A percentile compares a stretch with the other conserved stretches of the same genome.
Conservation (phyloP, 2,329 filamentous ascomycete species). For the Stenocarpella maydis region DNA sequence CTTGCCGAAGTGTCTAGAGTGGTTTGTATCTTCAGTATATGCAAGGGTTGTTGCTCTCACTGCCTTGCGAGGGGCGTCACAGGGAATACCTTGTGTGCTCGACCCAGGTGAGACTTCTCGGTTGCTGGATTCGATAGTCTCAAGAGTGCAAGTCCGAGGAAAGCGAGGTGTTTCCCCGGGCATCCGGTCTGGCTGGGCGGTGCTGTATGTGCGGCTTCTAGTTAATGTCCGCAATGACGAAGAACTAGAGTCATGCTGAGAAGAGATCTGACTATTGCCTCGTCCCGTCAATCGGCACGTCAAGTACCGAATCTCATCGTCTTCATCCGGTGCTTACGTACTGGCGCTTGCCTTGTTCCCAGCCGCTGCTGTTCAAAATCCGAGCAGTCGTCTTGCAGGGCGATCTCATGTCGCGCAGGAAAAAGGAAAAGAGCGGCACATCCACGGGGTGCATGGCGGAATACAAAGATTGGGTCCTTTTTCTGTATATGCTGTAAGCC, state of each 20-base stretch:
- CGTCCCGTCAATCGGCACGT: not conserved
- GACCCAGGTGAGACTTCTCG: not conserved
- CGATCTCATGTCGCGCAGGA: not conserved
- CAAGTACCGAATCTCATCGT: not conserved
- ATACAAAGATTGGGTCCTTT: slow-evolving; percentile 18
- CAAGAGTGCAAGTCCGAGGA: slow-evolving; percentile 5
- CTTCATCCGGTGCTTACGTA: not conserved
- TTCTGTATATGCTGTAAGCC: slow-evolving; percentile 17
- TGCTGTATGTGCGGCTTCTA: too few relatives aligned
- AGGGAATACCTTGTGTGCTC: not conserved
- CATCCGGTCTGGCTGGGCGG: not conserved
- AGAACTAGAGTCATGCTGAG: not conserved
- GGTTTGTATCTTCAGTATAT: not conserved
- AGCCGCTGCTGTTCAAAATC: slow-evolving; percentile 4
- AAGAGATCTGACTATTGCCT: not conserved
- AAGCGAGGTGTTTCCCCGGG: not conserved
- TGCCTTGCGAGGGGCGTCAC: not conserved
- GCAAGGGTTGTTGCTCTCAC: not conserved
- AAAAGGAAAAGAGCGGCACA: not conserved
- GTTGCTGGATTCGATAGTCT: not conserved
- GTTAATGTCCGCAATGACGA: not conserved
- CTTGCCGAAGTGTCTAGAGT: not conserved
- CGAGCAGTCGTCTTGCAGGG: not conserved
- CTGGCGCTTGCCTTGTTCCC: not conserved
- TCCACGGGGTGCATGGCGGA: not conserved